Percentiles rank a stretch among this genome's conserved stretches.
These are phyloP conservation scores for Lasiodiplodia hormozganensis DNA, from an alignment of 2,329 filamentous ascomycete species.

Conservation along the genomic window DNA sequence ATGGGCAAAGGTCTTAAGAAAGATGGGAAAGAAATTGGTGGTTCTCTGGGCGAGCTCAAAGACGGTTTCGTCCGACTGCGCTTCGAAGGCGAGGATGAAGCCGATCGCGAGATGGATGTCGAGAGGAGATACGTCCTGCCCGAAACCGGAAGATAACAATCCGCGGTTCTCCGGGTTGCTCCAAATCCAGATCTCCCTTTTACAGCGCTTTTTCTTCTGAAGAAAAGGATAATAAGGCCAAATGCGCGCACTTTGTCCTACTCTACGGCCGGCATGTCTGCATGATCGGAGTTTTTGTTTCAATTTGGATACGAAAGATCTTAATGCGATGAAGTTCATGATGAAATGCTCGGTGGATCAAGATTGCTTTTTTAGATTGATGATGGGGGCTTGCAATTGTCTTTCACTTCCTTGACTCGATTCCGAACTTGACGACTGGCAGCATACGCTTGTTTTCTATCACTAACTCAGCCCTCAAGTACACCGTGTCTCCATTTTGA, in stretches of 20 bases:
- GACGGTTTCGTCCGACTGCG: conserved; percentile 50
- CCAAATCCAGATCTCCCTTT: neutral
- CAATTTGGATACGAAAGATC: conserved; percentile 9
- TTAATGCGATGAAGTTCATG: conserved; percentile 21
- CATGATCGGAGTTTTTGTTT: conserved; percentile 26
- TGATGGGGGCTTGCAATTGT: neutral
- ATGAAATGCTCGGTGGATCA: neutral
- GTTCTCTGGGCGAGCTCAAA: conserved; percentile 29
- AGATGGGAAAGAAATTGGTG: conserved; percentile 34
- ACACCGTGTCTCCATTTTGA: neutral
- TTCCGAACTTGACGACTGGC: neutral
- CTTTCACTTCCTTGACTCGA: neutral
- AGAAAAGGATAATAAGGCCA: neutral
- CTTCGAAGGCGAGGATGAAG: conserved; percentile 58
- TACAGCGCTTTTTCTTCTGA: neutral
- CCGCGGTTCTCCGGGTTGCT: neutral
- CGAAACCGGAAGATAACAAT: conserved; percentile 35
- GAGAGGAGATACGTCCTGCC: conserved; percentile 58
- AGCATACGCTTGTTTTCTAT: neutral
- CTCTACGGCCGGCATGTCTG: conserved; percentile 25
- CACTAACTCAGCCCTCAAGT: neutral
- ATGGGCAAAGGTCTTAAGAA: conserved; percentile 43
- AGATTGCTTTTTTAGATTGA: too few species aligned
- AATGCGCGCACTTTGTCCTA: neutral
- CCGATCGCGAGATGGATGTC: conserved; percentile 54